A percentile compares a stretch with the other conserved stretches of the same genome.
Evolutionary conservation across 2,329 filamentous ascomycete genomes (phyloP).

Genomic region (Hymenoscyphus repandus): DNA sequence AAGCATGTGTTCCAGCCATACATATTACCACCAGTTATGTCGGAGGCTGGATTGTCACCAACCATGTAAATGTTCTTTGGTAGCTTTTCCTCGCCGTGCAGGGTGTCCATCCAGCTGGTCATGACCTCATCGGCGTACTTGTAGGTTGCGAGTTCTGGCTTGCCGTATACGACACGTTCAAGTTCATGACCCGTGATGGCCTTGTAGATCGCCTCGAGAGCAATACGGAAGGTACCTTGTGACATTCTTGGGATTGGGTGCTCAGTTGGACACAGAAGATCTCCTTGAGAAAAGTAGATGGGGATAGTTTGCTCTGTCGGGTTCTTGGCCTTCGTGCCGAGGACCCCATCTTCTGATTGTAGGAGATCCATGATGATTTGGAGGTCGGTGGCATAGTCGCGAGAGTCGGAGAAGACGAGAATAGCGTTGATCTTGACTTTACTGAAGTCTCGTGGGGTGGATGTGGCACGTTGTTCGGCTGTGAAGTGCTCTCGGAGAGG

Average conservation of each 20-base stretch:
- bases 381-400: conserved; percentile 70
- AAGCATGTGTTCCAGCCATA: conserved; percentile 79
- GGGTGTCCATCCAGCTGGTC: conserved; percentile 67
- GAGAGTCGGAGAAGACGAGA: conserved; percentile 68
- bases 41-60: conserved; percentile 68
- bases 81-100: conserved; percentile 66
- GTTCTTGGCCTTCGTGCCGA: conserved; percentile 61
- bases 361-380: conserved; percentile 73
- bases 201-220: conserved; percentile 69
- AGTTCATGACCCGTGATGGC: conserved; percentile 64
- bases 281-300: conserved; percentile 67
- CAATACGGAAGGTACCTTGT: conserved; percentile 70
- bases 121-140: conserved; percentile 73
- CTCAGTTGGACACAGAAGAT: conserved; percentile 59
- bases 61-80: conserved; percentile 72
- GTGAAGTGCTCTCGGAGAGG: conserved; percentile 63
- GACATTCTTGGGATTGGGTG: conserved; percentile 65
- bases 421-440: conserved; percentile 70
- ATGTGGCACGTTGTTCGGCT: conserved; percentile 60
- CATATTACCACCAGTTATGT: conserved; percentile 73
- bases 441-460: conserved; percentile 65
- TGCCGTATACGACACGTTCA: conserved; percentile 72
- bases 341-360: conserved; percentile 60
- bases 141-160: conserved; percentile 71
- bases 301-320: conserved; percentile 62